phyloP scores from a whole-genome alignment of 148 eudicot species.

The Bassia scoparia region DNA sequence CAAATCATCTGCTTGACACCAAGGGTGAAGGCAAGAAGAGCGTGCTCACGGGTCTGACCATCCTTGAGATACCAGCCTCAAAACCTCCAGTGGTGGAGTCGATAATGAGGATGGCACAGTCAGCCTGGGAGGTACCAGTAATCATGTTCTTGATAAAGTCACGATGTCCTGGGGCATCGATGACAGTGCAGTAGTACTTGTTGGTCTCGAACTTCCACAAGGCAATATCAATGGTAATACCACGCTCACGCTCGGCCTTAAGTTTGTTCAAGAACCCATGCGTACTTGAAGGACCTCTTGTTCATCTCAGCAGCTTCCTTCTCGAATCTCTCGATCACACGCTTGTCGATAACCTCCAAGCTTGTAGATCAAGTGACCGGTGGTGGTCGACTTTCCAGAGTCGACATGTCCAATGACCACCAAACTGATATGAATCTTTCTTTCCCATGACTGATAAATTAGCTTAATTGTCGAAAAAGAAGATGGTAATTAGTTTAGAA shows the following conservation, averaged over 20 bases:
- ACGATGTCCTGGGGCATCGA: constrained; percentile 49
- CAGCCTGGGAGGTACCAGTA: constrained; percentile 56
- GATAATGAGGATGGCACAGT: constrained; percentile 53
- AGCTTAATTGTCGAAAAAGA: no score
- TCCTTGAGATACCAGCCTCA: constrained; percentile 60
- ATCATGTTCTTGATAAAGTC: constrained; percentile 58
- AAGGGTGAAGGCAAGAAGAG: constrained; percentile 60
- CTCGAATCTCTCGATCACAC: constrained; percentile 56
- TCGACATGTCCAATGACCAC: constrained; percentile 59
- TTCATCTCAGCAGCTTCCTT: constrained; percentile 67
- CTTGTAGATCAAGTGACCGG: constrained; percentile 60
- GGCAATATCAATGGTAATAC: constrained; percentile 50
- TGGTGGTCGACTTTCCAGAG: constrained; percentile 54
- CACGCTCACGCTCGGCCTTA: constrained; percentile 52
- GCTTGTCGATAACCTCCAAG: constrained; percentile 61
- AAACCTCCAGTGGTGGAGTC: constrained; percentile 62
- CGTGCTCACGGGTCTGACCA: constrained; percentile 63
- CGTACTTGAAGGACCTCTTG: constrained; percentile 60
- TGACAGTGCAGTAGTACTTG: constrained; percentile 50
- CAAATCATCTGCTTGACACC: constrained; percentile 59
- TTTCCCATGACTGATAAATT: constrained; percentile 42
- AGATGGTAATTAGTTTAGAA: no score
- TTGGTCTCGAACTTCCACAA: constrained; percentile 53
- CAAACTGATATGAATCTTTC: constrained; percentile 42
- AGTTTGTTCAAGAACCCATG: constrained; percentile 61